A percentile compares a stretch with the other conserved stretches of the same genome.
Conservation (phyloP, 345 rosid genomes). For the Pistacia vera region DNA sequence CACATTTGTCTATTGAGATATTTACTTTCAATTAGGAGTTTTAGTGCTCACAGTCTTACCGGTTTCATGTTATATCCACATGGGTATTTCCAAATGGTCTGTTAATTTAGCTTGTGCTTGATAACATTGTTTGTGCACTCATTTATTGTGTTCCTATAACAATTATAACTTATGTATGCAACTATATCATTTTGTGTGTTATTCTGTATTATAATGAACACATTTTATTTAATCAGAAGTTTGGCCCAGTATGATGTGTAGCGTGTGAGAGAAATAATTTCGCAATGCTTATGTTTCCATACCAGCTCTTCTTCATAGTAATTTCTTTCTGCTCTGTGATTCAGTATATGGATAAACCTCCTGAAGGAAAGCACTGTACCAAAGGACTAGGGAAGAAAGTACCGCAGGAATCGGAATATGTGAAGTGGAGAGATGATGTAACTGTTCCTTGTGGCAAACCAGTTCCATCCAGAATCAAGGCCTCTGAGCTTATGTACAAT, state of each 20-base stretch:
- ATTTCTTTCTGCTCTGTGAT: conserved; percentile 6
- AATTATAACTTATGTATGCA: neutral
- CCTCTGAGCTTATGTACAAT: conserved; percentile 89
- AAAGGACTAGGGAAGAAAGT: conserved; percentile 92
- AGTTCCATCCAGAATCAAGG: conserved; percentile 64
- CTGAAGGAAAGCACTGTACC: conserved; percentile 88
- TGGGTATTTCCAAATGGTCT: neutral
- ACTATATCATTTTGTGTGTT: neutral
- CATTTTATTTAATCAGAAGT: neutral
- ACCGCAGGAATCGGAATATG: conserved; percentile 74
- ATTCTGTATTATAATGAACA: conserved; percentile 1
- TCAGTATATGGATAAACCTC: conserved; percentile 87
- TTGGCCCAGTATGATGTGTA: neutral
- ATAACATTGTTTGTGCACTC: neutral
- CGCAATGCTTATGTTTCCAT: neutral
- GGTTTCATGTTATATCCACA: neutral
- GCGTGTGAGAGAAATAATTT: neutral
- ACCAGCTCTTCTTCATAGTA: neutral
- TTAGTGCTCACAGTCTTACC: neutral
- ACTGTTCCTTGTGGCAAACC: conserved; percentile 94
- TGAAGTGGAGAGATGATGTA: conserved; percentile 83
- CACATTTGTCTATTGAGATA: neutral
- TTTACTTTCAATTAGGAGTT: neutral
- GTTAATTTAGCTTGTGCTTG: neutral
- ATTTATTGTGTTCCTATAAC: neutral